Conservation (phyloP, 768 basidiomycete species). For the Leccinum subgranulosum region DNA sequence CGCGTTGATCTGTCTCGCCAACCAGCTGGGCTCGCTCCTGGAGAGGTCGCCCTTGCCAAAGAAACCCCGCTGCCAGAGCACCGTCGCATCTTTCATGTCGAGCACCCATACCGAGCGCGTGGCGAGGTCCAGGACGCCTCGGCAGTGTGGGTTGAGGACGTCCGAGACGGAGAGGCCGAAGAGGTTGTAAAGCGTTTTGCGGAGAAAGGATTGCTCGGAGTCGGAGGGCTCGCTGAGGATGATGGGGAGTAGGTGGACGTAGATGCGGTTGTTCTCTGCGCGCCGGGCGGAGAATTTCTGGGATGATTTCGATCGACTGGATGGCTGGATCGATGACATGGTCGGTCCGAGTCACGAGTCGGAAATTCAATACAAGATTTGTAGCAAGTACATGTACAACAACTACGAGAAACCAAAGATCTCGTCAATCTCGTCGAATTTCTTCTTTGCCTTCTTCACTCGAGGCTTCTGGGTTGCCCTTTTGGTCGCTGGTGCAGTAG, state of each 20-base stretch:
- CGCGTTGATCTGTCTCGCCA: conserved; percentile 70
- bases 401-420: conserved; percentile 24
- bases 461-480: conserved; percentile 4
- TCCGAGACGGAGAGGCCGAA: conserved; percentile 58
- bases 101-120: conserved; percentile 90
- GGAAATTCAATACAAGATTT: not conserved
- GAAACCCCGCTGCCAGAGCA: conserved; percentile 89
- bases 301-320: conserved; percentile 34
- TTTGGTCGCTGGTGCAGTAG: not conserved
- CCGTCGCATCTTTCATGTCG: conserved; percentile 54
- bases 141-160: conserved; percentile 68
- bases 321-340: conserved; percentile 45
- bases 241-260: conserved; percentile 68
- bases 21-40: conserved; percentile 94
- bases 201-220: conserved; percentile 37
- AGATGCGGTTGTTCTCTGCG: conserved; percentile 64
- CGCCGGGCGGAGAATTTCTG: conserved; percentile 53
- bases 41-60: conserved; percentile 97
- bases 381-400: not conserved
- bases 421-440: conserved; percentile 25
- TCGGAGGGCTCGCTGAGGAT: conserved; percentile 42
- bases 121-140: conserved; percentile 70
- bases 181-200: conserved; percentile 44
- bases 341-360: not conserved
- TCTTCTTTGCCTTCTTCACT: conserved; percentile 17